Conservation (phyloP, 805 yeast genomes). For the Schizosaccharomyces lindneri region DNA sequence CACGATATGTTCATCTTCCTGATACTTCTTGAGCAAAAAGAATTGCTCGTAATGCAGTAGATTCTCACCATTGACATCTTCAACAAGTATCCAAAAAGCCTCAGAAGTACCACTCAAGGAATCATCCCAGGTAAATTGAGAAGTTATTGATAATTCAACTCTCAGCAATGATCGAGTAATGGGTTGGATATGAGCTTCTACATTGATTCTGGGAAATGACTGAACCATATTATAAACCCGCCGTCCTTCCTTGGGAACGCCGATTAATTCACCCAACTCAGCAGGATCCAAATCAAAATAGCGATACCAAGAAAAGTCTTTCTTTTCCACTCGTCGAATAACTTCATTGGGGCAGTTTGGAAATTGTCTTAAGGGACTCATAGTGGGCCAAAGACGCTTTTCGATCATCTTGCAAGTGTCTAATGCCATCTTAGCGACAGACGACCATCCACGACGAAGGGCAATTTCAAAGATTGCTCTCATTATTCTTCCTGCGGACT, state of each 20-base stretch:
- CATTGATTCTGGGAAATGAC: slow-evolving; percentile 44
- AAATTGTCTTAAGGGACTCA: slow-evolving; percentile 71
- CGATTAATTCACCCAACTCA: slow-evolving; percentile 63
- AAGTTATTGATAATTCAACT: slow-evolving; percentile 39
- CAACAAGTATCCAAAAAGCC: slow-evolving; percentile 44
- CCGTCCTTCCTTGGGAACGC: slow-evolving; percentile 41
- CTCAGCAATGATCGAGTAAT: slow-evolving; percentile 42
- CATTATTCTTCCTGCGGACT: slow-evolving; percentile 71
- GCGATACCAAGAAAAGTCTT: slow-evolving; percentile 60
- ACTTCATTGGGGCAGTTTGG: slow-evolving; percentile 44
- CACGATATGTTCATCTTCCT: slow-evolving; percentile 29
- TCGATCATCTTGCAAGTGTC: slow-evolving; percentile 62
- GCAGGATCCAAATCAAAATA: slow-evolving; percentile 46
- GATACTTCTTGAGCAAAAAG: slow-evolving; percentile 23
- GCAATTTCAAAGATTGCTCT: slow-evolving; percentile 69
- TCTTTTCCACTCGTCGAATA: slow-evolving; percentile 48
- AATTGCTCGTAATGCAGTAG: slow-evolving; percentile 37
- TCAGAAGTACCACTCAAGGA: slow-evolving; percentile 39
- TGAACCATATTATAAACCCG: slow-evolving; percentile 27
- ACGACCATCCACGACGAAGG: slow-evolving; percentile 45
- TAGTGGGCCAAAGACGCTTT: slow-evolving; percentile 57
- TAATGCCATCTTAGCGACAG: slow-evolving; percentile 29
- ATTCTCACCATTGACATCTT: slow-evolving; percentile 61
- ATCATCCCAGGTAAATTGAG: slow-evolving; percentile 60
- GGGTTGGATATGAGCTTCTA: slow-evolving; percentile 48